Conservation (phyloP, 495 filamentous ascomycete genomes). For the Diplogelasinospora grovesii region DNA sequence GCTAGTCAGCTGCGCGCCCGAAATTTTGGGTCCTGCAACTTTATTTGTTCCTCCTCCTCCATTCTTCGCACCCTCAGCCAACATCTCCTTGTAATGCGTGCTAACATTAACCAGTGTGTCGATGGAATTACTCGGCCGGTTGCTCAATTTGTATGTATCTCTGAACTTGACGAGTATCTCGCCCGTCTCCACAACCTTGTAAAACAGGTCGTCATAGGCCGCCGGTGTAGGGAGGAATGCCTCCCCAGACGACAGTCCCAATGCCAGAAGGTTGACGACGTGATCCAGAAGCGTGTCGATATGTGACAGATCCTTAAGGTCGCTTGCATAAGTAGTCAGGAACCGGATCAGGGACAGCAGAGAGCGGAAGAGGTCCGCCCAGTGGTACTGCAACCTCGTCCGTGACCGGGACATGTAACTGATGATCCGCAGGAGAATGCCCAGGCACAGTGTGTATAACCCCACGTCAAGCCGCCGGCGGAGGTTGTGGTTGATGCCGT, state of each 20-base stretch:
- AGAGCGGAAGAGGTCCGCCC: slow-evolving; percentile 90
- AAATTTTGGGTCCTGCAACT: slow-evolving; percentile 34
- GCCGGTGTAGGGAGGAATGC: slow-evolving; percentile 84
- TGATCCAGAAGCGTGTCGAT: slow-evolving; percentile 57
- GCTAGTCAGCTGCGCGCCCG: slow-evolving; percentile 57
- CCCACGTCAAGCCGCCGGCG: slow-evolving; percentile 75
- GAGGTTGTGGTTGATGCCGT: slow-evolving; percentile 91
- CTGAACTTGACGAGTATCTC: slow-evolving; percentile 80
- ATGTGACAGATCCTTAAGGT: slow-evolving; percentile 57
- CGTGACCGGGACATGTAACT: slow-evolving; percentile 77
- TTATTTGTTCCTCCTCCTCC: slow-evolving; percentile 37
- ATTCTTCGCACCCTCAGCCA: slow-evolving; percentile 64
- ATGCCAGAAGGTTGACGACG: slow-evolving; percentile 76
- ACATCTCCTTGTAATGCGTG: slow-evolving; percentile 75
- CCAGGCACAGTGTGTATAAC: slow-evolving; percentile 75
- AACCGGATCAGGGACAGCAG: slow-evolving; percentile 87
- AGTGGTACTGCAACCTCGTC: slow-evolving; percentile 78
- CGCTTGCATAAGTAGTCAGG: slow-evolving; percentile 73
- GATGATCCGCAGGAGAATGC: slow-evolving; percentile 70
- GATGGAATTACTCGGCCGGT: slow-evolving; percentile 58
- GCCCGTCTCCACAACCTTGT: slow-evolving; percentile 91
- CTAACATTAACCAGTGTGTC: slow-evolving; percentile 79
- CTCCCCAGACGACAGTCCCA: slow-evolving; percentile 82
- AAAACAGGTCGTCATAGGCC: slow-evolving; percentile 93
- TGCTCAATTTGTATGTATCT: slow-evolving; percentile 57